Conservation (phyloP, 352 stramenopile species). For the Thalassiosira mediterranea region DNA sequence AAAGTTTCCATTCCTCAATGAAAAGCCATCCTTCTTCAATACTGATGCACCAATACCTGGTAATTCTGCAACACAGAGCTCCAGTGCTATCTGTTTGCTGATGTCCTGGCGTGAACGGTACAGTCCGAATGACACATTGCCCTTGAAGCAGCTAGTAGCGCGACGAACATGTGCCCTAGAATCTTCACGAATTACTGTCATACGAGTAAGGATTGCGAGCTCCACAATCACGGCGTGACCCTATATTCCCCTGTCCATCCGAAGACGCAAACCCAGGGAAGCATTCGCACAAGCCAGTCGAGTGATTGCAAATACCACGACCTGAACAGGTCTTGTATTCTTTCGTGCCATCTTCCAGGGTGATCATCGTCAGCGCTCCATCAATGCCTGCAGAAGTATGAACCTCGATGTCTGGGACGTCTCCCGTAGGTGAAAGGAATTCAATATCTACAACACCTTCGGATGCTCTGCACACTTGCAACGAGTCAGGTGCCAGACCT, state of each 20-base stretch:
- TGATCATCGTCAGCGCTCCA: constrained; percentile 43
- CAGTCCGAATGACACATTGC: too few species aligned
- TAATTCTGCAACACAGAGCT: too few species aligned
- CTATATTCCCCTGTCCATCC: constrained; percentile 58
- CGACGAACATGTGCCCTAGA: too few species aligned
- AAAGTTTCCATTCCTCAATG: too few species aligned
- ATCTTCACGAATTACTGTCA: constrained; percentile 28
- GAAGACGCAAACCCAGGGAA: constrained; percentile 61
- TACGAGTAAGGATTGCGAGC: constrained; percentile 46
- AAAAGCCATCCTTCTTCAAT: too few species aligned
- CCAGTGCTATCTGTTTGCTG: too few species aligned
- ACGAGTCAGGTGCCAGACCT: constrained; percentile 30
- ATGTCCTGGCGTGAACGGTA: too few species aligned
- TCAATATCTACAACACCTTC: constrained; percentile 53
- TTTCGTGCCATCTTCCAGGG: constrained; percentile 51
- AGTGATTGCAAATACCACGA: constrained; percentile 63
- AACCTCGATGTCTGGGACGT: constrained; percentile 52
- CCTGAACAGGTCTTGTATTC: constrained; percentile 67
- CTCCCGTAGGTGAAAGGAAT: constrained; percentile 60
- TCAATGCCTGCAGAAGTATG: constrained; percentile 29
- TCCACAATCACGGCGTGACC: constrained; percentile 56
- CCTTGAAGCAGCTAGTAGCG: too few species aligned
- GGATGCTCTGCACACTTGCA: constrained; percentile 39
- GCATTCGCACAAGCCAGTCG: constrained; percentile 64
- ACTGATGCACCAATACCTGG: too few species aligned